phyloP scores from a whole-genome alignment of 805 yeast species.

The Cyberlindnera maritima region DNA sequence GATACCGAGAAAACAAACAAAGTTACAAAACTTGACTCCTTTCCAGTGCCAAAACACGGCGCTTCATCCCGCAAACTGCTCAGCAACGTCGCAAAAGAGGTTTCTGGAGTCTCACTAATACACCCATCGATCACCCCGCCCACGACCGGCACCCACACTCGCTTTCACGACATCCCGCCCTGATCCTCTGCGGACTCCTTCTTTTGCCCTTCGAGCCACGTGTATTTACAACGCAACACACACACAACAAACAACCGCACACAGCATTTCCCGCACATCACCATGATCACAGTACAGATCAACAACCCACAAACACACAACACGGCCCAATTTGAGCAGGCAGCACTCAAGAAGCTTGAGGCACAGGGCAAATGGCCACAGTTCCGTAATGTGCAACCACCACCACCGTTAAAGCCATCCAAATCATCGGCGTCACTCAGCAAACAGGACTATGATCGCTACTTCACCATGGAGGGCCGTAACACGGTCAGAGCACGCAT shows the following conservation, averaged over 20 bases:
- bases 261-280: too few relatives aligned
- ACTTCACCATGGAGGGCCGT: constrained; percentile 24
- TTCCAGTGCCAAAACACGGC: too few relatives aligned
- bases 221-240: neutral
- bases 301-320: constrained; percentile 13
- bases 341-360: constrained; percentile 10
- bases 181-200: too few relatives aligned
- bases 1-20: too few relatives aligned
- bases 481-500: constrained; percentile 11
- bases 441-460: constrained; percentile 23
- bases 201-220: too few relatives aligned
- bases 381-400: constrained; percentile 4
- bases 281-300: constrained; percentile 20
- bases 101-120: too few relatives aligned
- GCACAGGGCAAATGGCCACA: constrained; percentile 7
- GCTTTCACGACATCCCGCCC: too few relatives aligned
- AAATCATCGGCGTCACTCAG: constrained; percentile 25
- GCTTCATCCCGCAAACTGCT: too few relatives aligned
- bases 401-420: constrained; percentile 25
- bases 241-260: neutral
- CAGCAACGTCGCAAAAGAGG: too few relatives aligned
- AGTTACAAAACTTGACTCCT: too few relatives aligned
- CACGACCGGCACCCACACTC: too few relatives aligned
- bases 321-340: constrained; percentile 10
- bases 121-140: too few relatives aligned